These are phyloP conservation scores for Alternaria ventricosa DNA, from an alignment of 2,329 filamentous ascomycete species.

Conservation along the genomic window DNA sequence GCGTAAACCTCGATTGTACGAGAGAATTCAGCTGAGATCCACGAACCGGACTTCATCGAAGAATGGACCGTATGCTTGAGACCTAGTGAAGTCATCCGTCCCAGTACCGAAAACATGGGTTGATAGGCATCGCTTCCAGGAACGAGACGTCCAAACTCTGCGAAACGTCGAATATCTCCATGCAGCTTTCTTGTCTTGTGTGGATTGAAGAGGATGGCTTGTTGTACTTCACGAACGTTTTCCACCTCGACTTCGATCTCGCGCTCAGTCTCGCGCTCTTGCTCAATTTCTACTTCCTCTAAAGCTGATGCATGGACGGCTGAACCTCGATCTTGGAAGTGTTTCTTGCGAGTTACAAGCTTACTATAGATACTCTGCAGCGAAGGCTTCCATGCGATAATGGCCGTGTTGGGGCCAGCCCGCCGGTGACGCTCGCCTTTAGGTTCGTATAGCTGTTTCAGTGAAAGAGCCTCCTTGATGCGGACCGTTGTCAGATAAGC, in stretches of 20 bases:
- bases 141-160: conserved; percentile 53
- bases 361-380: conserved; percentile 43
- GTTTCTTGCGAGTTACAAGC: conserved; percentile 44
- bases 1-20: conserved; percentile 51
- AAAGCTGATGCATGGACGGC: conserved; percentile 59
- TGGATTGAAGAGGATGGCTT: conserved; percentile 50
- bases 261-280: conserved; percentile 54
- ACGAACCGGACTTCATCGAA: conserved; percentile 36
- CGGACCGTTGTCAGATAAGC: conserved; percentile 55
- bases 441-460: conserved; percentile 65
- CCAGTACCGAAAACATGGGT: conserved; percentile 53
- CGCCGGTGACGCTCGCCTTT: conserved; percentile 15
- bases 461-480: conserved; percentile 62
- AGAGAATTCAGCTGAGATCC: conserved; percentile 57
- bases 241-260: conserved; percentile 67
- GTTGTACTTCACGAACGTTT: conserved; percentile 62
- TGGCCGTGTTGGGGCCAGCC: conserved; percentile 2
- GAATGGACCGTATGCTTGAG: conserved; percentile 34
- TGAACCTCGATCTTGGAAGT: conserved; percentile 54
- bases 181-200: conserved; percentile 57
- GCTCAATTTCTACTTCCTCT: conserved; percentile 65
- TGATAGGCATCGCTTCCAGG: conserved; percentile 49
- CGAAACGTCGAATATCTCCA: conserved; percentile 55
- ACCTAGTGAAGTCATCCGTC: conserved; percentile 46
- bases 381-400: conserved; percentile 24